Evolutionary conservation across 805 yeast species (phyloP).

Genomic region (Saccharomycopsis sp.): DNA sequence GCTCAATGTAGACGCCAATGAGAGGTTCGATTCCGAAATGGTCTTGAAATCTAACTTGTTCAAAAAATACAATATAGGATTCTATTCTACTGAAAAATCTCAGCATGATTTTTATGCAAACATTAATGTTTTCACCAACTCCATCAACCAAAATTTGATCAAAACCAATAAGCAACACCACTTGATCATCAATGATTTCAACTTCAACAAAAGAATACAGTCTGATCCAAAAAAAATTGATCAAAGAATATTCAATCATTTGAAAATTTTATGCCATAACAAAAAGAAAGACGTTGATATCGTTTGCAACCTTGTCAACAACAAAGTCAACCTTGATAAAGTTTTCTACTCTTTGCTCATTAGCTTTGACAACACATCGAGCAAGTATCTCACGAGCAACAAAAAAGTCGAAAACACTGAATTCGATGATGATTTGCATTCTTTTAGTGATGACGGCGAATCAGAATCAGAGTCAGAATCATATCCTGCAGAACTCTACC

Average conservation of each 20-base stretch:
- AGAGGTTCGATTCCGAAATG: conserved; percentile 59
- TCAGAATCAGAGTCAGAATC: conserved; percentile 14
- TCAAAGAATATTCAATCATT: conserved; percentile 10
- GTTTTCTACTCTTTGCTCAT: conserved; percentile 19
- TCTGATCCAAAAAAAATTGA: conserved; percentile 8
- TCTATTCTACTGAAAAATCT: conserved; percentile 10
- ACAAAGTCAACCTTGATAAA: conserved; percentile 20
- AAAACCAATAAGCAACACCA: conserved; percentile 15
- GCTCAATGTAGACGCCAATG: conserved; percentile 61
- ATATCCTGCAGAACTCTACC: conserved; percentile 16
- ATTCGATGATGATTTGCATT: neutral
- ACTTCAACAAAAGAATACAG: conserved; percentile 14
- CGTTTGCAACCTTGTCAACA: conserved; percentile 14
- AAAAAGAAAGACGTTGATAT: conserved; percentile 15
- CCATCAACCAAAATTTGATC: conserved; percentile 19
- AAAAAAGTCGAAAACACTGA: neutral
- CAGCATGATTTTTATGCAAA: conserved; percentile 14
- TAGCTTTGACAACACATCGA: conserved; percentile 12
- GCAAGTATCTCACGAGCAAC: conserved; percentile 4
- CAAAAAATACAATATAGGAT: conserved; percentile 17
- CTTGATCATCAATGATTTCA: conserved; percentile 18
- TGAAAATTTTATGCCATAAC: conserved; percentile 18
- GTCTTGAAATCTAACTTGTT: conserved; percentile 34
- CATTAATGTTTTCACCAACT: conserved; percentile 20
- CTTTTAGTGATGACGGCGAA: conserved; percentile 4